These are phyloP conservation scores for Endotrypanum monterogeii DNA, from an alignment of 208 protist species.

Conservation along the genomic window DNA sequence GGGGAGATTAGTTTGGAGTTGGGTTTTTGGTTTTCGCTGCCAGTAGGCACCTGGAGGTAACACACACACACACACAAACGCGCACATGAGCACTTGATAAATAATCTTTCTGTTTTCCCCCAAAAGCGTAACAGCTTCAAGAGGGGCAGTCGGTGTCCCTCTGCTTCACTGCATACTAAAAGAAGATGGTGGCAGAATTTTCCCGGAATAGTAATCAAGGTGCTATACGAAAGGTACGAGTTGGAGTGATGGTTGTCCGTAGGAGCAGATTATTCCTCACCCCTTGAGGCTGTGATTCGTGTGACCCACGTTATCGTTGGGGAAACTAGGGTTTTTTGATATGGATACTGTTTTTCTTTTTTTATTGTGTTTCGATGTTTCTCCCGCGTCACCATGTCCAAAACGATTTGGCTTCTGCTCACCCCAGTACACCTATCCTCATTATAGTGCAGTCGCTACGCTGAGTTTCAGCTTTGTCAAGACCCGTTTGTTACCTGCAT, in stretches of 20 bases:
- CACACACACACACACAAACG: no score
- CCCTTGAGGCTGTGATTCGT: background rate
- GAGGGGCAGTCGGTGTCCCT: background rate
- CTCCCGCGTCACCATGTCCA: no score
- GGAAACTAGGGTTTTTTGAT: background rate
- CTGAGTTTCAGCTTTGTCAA: slow-evolving; percentile 4
- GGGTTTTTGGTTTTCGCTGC: background rate
- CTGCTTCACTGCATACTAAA: no score
- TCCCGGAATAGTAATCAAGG: background rate
- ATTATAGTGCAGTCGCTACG: background rate
- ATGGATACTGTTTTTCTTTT: background rate
- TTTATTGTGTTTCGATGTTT: no score
- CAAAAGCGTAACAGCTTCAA: no score
- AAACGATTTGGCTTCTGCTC: no score
- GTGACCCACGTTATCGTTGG: background rate
- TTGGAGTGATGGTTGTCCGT: background rate
- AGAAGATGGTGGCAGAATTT: background rate
- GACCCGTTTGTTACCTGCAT: background rate
- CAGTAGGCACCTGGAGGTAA: background rate
- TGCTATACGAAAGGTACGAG: background rate
- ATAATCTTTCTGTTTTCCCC: background rate
- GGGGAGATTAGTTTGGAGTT: background rate
- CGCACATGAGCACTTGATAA: background rate
- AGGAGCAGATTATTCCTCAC: background rate
- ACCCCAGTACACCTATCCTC: no score